Percentiles rank a stretch among this genome's conserved stretches.
Evolutionary conservation across 768 basidiomycete genomes (phyloP).

Genomic region (Cyathus striatus): DNA sequence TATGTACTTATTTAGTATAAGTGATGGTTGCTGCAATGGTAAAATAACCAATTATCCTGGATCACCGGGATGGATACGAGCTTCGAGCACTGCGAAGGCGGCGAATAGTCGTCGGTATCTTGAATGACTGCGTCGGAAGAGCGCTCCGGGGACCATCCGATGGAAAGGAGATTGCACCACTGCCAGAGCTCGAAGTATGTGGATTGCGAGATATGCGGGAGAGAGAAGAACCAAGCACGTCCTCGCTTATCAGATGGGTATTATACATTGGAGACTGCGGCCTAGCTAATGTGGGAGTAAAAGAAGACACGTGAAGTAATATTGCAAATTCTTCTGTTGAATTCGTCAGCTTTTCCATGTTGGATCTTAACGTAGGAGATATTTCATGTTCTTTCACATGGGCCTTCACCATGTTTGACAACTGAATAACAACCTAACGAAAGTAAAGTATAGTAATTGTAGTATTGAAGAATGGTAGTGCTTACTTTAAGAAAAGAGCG

Average conservation of each 20-base stretch:
- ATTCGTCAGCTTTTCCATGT: constrained; percentile 74
- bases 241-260: constrained; percentile 22
- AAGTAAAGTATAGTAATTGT: constrained; percentile 2
- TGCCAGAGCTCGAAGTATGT: constrained; percentile 38
- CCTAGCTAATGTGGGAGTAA: constrained; percentile 53
- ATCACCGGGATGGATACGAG: not conserved
- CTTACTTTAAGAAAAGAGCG: constrained; percentile 77
- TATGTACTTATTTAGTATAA: too few relatives aligned
- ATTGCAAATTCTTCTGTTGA: constrained; percentile 86
- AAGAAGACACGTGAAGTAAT: constrained; percentile 79
- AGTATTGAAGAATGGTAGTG: not conserved
- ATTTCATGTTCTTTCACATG: constrained; percentile 54
- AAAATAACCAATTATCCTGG: constrained; percentile 2
- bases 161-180: constrained; percentile 23
- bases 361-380: constrained; percentile 52
- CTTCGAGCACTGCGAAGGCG: constrained; percentile 5
- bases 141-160: constrained; percentile 52
- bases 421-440: constrained; percentile 63
- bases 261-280: constrained; percentile 57
- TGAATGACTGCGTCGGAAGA: constrained; percentile 26
- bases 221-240: constrained; percentile 48
- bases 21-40: too few relatives aligned
- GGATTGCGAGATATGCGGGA: constrained; percentile 54
- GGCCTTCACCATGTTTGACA: constrained; percentile 70
- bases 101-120: constrained; percentile 2